A percentile compares a stretch with the other conserved stretches of the same genome.
These are phyloP conservation scores for Exutisphaerella laricina DNA, from an alignment of 2,329 filamentous ascomycete species.

Conservation along the genomic window DNA sequence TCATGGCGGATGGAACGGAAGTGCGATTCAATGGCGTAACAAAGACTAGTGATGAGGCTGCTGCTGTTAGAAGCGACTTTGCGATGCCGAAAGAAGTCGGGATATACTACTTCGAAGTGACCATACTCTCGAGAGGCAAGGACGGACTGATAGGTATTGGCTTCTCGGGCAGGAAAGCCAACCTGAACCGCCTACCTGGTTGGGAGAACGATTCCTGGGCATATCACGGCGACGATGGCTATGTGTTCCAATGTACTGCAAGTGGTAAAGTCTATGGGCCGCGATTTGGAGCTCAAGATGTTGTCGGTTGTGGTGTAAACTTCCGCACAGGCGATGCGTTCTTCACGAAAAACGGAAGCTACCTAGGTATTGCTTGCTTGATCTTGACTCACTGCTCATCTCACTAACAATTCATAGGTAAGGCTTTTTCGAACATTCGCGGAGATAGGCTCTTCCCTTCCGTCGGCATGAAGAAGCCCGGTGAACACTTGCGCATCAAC, in stretches of 20 bases:
- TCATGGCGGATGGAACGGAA: conserved; percentile 67
- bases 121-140: conserved; percentile 60
- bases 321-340: conserved; percentile 57
- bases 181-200: conserved; percentile 56
- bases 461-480: conserved; percentile 61
- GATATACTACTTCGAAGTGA: conserved; percentile 87
- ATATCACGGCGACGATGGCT: conserved; percentile 62
- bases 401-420: conserved; percentile 45
- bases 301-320: conserved; percentile 60
- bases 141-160: conserved; percentile 56
- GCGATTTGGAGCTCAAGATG: conserved; percentile 54
- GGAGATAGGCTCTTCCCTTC: conserved; percentile 59
- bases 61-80: conserved; percentile 73
- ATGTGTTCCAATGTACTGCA: conserved; percentile 55
- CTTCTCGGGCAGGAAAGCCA: conserved; percentile 55
- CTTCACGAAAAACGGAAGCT: conserved; percentile 60
- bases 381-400: not conserved
- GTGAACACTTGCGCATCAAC: conserved; percentile 55
- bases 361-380: conserved; percentile 45
- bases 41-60: conserved; percentile 67
- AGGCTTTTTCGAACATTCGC: conserved; percentile 62
- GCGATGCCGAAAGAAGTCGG: conserved; percentile 85
- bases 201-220: conserved; percentile 63
- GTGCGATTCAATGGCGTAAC: conserved; percentile 56
- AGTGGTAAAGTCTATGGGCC: conserved; percentile 55